Percentiles rank a stretch among this genome's conserved stretches.
Conservation (phyloP, 768 basidiomycete species). For the Heimioporus sp. region DNA sequence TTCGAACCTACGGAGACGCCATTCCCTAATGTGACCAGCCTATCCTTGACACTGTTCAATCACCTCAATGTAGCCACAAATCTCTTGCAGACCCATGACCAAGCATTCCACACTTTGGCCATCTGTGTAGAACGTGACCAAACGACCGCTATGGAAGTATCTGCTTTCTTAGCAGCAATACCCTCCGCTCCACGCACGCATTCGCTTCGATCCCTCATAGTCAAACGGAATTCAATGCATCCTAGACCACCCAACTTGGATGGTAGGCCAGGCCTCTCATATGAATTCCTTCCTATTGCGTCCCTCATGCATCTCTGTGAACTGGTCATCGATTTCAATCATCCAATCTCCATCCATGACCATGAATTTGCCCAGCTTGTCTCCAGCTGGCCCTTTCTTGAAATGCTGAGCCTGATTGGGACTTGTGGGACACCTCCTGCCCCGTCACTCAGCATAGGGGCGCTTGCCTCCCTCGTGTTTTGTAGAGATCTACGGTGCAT, state of each 20-base stretch:
- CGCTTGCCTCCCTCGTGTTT: no score
- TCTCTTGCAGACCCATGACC: background rate
- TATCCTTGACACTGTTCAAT: background rate
- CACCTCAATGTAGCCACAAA: background rate
- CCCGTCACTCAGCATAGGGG: background rate
- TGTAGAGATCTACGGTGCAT: no score
- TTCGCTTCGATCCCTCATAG: slow-evolving; percentile 1
- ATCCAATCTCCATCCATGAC: no score
- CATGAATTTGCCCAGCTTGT: no score
- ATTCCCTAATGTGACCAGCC: background rate
- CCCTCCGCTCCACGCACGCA: background rate
- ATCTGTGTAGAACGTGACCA: background rate
- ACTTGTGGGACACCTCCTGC: no score
- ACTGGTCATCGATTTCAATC: background rate
- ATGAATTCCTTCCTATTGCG: background rate
- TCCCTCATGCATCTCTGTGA: slow-evolving; percentile 1
- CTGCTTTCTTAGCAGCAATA: background rate
- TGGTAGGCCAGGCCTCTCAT: background rate
- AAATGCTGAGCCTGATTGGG: no score
- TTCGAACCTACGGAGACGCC: background rate
- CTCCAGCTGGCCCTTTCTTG: no score
- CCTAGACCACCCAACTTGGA: background rate
- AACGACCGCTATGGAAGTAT: background rate
- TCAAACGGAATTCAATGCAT: no score
- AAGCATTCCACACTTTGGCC: background rate